Conservation (phyloP, 495 filamentous ascomycete genomes). For the Massariosphaeria phaeospora region DNA sequence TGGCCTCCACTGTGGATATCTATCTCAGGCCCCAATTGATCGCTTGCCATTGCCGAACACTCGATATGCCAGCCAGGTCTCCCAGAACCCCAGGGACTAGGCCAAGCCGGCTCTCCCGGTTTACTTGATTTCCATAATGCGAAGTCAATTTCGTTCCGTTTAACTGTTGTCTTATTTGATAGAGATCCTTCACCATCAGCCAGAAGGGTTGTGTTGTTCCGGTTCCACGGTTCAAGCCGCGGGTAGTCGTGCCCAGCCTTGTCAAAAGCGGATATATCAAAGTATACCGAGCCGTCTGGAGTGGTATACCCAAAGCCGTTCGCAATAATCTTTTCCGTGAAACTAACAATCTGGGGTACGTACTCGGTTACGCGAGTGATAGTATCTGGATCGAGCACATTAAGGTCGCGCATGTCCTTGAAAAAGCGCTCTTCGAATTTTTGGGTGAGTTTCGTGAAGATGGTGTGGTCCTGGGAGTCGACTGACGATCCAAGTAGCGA, state of each 20-base stretch:
- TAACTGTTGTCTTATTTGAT: slow-evolving; percentile 58
- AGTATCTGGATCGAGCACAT: slow-evolving; percentile 75
- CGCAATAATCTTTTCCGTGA: slow-evolving; percentile 71
- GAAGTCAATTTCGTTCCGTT: slow-evolving; percentile 75
- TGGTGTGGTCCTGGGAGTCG: slow-evolving; percentile 65
- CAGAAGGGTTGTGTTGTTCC: slow-evolving; percentile 72
- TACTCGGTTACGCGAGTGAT: slow-evolving; percentile 88
- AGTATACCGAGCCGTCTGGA: slow-evolving; percentile 84
- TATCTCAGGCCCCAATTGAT: slow-evolving; percentile 71
- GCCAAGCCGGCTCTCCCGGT: slow-evolving; percentile 87
- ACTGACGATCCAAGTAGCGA: slow-evolving; percentile 66
- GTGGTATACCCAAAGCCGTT: slow-evolving; percentile 82
- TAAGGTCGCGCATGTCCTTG: slow-evolving; percentile 77
- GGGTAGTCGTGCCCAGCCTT: slow-evolving; percentile 78
- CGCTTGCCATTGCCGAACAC: slow-evolving; percentile 93
- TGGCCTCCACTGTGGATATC: slow-evolving; percentile 94
- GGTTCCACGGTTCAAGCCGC: slow-evolving; percentile 78
- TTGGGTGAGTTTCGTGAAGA: slow-evolving; percentile 76
- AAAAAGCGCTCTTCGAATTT: slow-evolving; percentile 79
- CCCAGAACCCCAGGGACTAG: slow-evolving; percentile 78
- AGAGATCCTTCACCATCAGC: slow-evolving; percentile 89
- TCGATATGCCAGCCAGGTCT: slow-evolving; percentile 97
- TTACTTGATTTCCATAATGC: slow-evolving; percentile 93
- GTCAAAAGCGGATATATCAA: slow-evolving; percentile 86
- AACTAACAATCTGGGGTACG: slow-evolving; percentile 72